Conservation (phyloP, 176 grass and related monocot species). For the maize (Zea mays) region Zm-B73-REFERENCE-NAM-5.0 NC_050100.1:66152501-66153000, state of each 20-base stretch:
- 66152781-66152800: no score
- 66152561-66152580: slow-evolving; percentile 17
- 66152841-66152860: no score
- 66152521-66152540: slow-evolving; percentile 20
- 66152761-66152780: no score
- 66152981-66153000: no score
- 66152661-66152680: background rate
- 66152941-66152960: no score
- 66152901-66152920: no score
- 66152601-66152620: slow-evolving; percentile 27
- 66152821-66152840: no score
- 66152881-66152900: no score
- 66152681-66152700: no score
- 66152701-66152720: background rate
- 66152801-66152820: background rate
- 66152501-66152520: slow-evolving; percentile 17
- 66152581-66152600: slow-evolving; percentile 23
- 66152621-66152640: slow-evolving; percentile 35
- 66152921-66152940: no score
- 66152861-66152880: no score
- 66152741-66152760: background rate
- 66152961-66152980: no score
- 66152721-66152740: background rate
- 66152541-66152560: slow-evolving; percentile 17
- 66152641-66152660: slow-evolving; percentile 22